Base-by-base conservation (phyloP, 371 early-diverging fungal genomes). In the Chytridium lagenaria region DNA sequence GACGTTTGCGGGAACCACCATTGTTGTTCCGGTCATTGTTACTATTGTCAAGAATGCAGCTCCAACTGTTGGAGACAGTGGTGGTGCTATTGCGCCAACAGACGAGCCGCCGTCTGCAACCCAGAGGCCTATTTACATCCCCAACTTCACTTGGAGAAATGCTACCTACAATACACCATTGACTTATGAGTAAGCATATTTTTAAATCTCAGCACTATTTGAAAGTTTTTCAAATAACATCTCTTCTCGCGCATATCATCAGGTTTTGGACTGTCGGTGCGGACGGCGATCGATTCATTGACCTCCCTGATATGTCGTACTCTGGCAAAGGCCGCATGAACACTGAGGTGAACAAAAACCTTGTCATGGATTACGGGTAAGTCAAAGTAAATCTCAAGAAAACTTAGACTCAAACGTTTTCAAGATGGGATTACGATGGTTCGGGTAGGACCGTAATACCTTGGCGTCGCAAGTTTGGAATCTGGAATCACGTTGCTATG, bases 281-380 rank as follows among this genome's bases (percentile, higher is more conserved):
- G 23, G 28, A 28, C 2, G 59, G 59, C 40, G 28, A 37, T 3
- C 30, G 70, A 10, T 59, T 16, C 15, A 23, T 69, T 2, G 38
- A 30, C n/a, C 2, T 30, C 12, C 10, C 3, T 5, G 33, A 3
- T 30, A 3, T 59, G 10, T 26, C 50, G 33, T 10, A 36, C 22
- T 1, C 30, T 2, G 28, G 7, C 1, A 15, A 1, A 2, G 70
- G 70, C 37, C 57, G 70, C 22, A 37, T 69, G 28, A 55, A 39
- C 44, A 16, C 59, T 38, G 70, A 69, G 59, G 34, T 59, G 15
- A 44, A 44, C 57, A 38, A 38, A 44, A 55, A 69, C 33, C 50
- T 69, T n/a, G 59, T 59, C 1, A 31, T 69, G 50, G 70, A 69
- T 52, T 69, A 69, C 38, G 70, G 57, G 68, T 51, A n/a, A 22